A percentile compares a stretch with the other conserved stretches of the same genome.
These are phyloP conservation scores for Flueggea neowawraea DNA, from an alignment of 441 rosid species.

Conservation along the genomic window DNA sequence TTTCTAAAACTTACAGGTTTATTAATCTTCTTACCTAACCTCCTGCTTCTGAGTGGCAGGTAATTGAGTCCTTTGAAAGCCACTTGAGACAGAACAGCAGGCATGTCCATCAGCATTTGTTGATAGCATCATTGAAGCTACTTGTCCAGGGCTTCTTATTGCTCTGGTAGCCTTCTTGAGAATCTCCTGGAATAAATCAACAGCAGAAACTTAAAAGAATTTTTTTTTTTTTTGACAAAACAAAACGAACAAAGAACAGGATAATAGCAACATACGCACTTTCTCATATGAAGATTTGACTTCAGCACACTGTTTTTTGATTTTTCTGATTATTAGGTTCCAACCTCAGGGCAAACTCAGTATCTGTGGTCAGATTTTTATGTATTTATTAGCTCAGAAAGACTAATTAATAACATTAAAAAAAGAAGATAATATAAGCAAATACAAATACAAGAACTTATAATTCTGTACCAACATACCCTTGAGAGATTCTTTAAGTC, in stretches of 20 bases:
- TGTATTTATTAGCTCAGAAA: slow-evolving; percentile 19
- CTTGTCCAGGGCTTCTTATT: slow-evolving; percentile 44
- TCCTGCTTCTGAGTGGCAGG: slow-evolving; percentile 36
- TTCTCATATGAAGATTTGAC: slow-evolving; percentile 68
- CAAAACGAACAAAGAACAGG: neutral
- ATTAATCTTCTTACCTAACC: slow-evolving; percentile 29
- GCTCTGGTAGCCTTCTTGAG: slow-evolving; percentile 57
- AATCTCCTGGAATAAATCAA: slow-evolving; percentile 44
- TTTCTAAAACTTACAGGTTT: too few relatives aligned
- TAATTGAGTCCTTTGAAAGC: slow-evolving; percentile 28
- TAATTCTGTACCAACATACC: slow-evolving; percentile 33
- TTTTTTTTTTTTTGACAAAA: too few relatives aligned
- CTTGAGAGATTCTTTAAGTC: slow-evolving; percentile 71
- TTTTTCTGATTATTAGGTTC: slow-evolving; percentile 86
- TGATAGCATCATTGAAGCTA: slow-evolving; percentile 22
- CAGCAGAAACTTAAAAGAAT: slow-evolving; percentile 5
- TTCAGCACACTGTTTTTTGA: slow-evolving; percentile 76
- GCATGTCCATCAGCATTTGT: slow-evolving; percentile 33
- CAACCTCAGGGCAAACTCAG: slow-evolving; percentile 80
- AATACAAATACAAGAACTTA: slow-evolving; percentile 2
- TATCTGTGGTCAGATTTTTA: slow-evolving; percentile 51
- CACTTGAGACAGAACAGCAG: slow-evolving; percentile 27
- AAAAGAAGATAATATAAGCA: neutral
- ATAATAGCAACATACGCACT: slow-evolving; percentile 30
- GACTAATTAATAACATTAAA: slow-evolving; percentile 6